Percentiles rank a stretch among this genome's conserved stretches.
Evolutionary conservation across 2,329 filamentous ascomycete genomes (phyloP).

Genomic region (Fusarium siculi): DNA sequence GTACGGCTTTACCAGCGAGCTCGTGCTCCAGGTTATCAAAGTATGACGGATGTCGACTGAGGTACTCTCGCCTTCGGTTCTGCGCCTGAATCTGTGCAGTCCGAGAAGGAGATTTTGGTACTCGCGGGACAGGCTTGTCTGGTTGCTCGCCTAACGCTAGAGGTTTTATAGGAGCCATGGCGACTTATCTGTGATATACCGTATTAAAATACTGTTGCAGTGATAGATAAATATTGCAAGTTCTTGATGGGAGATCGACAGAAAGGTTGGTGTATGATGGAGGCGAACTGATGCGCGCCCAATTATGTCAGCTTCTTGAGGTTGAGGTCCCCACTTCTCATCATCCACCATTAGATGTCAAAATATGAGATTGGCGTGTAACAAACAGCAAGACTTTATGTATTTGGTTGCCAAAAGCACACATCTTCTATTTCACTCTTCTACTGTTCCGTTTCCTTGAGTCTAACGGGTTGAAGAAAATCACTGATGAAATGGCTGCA

Average conservation of each 20-base stretch:
- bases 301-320: conserved; percentile 8
- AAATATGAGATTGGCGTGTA: neutral
- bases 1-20: conserved; percentile 56
- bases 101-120: conserved; percentile 54
- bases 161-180: conserved; percentile 32
- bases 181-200: neutral
- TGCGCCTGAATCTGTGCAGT: conserved; percentile 67
- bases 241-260: neutral
- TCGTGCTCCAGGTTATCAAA: conserved; percentile 68
- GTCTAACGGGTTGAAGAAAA: neutral
- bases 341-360: neutral
- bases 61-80: conserved; percentile 82
- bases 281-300: neutral
- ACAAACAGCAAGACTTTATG: neutral
- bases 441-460: neutral
- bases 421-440: neutral
- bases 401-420: neutral
- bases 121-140: conserved; percentile 57
- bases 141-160: neutral
- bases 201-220: neutral
- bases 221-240: neutral
- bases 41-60: conserved; percentile 78
- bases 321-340: neutral
- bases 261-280: neutral
- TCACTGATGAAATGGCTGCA: neutral